Evolutionary conservation across 257 asterid species (phyloP).

Genomic region (Plantago major): DNA sequence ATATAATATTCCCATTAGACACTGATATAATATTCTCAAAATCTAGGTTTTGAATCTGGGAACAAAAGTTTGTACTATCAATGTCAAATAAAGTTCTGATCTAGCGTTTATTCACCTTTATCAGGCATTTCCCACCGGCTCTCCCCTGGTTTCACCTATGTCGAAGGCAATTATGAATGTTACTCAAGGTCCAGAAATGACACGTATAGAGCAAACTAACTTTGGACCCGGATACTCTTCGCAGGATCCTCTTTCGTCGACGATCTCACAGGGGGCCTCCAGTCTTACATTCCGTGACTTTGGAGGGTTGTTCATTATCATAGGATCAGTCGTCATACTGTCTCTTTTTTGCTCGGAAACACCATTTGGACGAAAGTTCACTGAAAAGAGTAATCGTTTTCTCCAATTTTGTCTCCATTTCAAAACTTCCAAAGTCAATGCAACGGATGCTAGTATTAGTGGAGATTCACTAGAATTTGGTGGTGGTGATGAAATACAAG

Average conservation of each 20-base stretch:
- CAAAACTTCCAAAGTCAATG: neutral
- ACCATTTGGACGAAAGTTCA: constrained; percentile 24
- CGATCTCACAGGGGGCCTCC: constrained; percentile 24
- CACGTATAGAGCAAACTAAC: constrained; percentile 20
- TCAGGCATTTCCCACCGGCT: constrained; percentile 45
- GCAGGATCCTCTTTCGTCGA: constrained; percentile 22
- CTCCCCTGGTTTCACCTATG: constrained; percentile 30
- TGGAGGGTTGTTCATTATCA: constrained; percentile 42
- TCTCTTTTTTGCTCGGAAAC: constrained; percentile 37
- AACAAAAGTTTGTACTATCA: too few relatives aligned
- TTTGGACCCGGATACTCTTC: constrained; percentile 41
- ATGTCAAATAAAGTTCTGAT: too few relatives aligned
- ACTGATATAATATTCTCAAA: too few relatives aligned
- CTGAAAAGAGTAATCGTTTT: neutral
- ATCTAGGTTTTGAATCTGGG: too few relatives aligned
- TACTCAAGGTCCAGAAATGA: constrained; percentile 37
- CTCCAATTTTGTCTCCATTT: neutral
- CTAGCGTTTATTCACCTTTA: neutral
- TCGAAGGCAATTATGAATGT: constrained; percentile 43
- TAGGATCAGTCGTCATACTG: constrained; percentile 21
- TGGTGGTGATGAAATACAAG: constrained; percentile 1
- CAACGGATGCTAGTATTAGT: neutral
- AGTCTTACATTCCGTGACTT: constrained; percentile 31
- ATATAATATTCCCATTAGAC: too few relatives aligned
- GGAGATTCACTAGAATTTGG: neutral